phyloP scores from a whole-genome alignment of 352 stramenopile species.

The Aphanomyces astaci region DNA sequence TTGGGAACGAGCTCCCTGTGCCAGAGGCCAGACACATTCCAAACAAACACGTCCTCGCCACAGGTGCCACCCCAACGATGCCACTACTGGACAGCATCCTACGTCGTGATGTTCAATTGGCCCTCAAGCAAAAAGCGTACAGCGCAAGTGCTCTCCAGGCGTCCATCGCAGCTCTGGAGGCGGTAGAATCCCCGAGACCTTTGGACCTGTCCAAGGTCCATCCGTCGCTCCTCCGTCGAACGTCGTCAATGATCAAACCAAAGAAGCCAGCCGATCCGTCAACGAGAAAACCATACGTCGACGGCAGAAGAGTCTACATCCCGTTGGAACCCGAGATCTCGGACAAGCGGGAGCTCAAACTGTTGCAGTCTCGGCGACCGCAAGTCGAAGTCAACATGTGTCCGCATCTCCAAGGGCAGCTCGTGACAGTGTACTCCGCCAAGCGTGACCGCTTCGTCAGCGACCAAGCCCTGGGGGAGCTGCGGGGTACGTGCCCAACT shows the following conservation, averaged over 20 bases:
- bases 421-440: slow-evolving; percentile 1
- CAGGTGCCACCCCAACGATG: neutral
- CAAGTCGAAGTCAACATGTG: neutral
- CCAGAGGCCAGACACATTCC: too few relatives aligned
- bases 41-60: neutral
- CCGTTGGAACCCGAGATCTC: slow-evolving; percentile 5
- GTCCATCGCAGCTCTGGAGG: neutral
- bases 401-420: neutral
- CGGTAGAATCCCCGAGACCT: neutral
- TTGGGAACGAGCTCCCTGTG: neutral
- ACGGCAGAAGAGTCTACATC: neutral
- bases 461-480: neutral
- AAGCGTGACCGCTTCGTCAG: slow-evolving; percentile 17
- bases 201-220: neutral
- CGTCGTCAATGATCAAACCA: slow-evolving; percentile 1
- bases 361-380: neutral
- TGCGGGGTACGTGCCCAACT: slow-evolving; percentile 10
- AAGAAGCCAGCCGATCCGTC: neutral
- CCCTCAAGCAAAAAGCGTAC: neutral
- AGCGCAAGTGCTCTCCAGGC: neutral
- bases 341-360: neutral
- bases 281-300: neutral
- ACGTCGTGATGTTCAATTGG: neutral
- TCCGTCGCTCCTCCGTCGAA: slow-evolving; percentile 4
- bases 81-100: neutral